These are phyloP conservation scores for Sporisorium sorghi DNA, from an alignment of 1,284 basidiomycete species.

Conservation along the genomic window DNA sequence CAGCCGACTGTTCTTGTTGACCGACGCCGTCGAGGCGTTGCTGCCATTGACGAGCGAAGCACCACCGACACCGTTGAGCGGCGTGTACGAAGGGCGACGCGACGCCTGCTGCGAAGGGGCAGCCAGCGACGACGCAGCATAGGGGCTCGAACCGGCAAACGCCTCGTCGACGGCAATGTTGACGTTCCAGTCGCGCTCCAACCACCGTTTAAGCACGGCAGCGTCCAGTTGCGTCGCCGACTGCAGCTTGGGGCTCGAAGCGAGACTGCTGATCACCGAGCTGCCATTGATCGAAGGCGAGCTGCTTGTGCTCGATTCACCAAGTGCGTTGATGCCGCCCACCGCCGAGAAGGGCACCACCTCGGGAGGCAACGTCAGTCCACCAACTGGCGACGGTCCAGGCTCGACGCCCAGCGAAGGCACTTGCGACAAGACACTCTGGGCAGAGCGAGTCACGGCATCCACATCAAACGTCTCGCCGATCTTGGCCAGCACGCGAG, in stretches of 20 bases:
- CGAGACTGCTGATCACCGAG: slow-evolving; percentile 44
- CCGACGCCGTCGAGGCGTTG: slow-evolving; percentile 35
- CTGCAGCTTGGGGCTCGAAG: slow-evolving; percentile 55
- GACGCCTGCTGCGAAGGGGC: slow-evolving; percentile 31
- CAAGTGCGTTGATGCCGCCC: slow-evolving; percentile 33
- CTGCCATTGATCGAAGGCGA: slow-evolving; percentile 36
- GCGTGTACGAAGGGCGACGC: slow-evolving; percentile 39
- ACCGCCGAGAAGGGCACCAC: slow-evolving; percentile 45
- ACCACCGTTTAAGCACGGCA: slow-evolving; percentile 53
- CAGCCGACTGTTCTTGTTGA: slow-evolving; percentile 21
- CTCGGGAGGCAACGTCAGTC: slow-evolving; percentile 48
- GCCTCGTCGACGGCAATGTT: slow-evolving; percentile 60
- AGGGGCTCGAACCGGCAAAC: slow-evolving; percentile 40
- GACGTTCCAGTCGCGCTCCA: slow-evolving; percentile 65
- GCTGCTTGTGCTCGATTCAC: slow-evolving; percentile 39
- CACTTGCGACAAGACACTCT: slow-evolving; percentile 40
- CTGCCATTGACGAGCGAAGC: slow-evolving; percentile 31
- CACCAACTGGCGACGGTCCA: slow-evolving; percentile 36
- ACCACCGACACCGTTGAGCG: slow-evolving; percentile 32
- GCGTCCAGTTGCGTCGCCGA: slow-evolving; percentile 43
- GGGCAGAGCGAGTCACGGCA: slow-evolving; percentile 26
- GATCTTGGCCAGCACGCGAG: slow-evolving; percentile 77
- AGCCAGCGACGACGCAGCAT: slow-evolving; percentile 24
- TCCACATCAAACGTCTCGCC: slow-evolving; percentile 78
- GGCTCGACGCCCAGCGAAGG: slow-evolving; percentile 49